phyloP scores from a whole-genome alignment of 306 rosid genomes.

The Sindora glabra region DNA sequence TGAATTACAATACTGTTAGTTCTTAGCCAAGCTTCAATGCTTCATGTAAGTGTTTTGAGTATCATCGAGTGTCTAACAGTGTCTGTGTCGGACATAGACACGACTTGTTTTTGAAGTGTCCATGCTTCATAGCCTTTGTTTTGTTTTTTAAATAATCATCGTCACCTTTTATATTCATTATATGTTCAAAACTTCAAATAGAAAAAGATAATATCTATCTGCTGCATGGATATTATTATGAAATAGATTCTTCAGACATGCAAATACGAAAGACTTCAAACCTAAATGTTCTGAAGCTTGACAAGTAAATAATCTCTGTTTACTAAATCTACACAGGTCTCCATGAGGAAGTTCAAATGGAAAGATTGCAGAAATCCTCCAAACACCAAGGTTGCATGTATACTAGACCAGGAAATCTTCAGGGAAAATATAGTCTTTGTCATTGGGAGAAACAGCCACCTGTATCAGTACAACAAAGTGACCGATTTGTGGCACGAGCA shows the following conservation, averaged over 20 bases:
- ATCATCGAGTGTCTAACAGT: too few species aligned
- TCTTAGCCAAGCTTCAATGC: too few species aligned
- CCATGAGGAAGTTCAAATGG: constrained; percentile 80
- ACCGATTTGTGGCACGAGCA: constrained; percentile 88
- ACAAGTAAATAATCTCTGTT: neutral
- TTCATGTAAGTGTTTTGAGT: too few species aligned
- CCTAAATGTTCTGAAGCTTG: neutral
- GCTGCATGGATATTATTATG: neutral
- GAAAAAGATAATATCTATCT: neutral
- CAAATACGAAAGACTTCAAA: neutral
- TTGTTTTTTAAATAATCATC: neutral
- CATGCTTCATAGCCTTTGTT: neutral
- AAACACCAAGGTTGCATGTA: constrained; percentile 48
- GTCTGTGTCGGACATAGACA: too few species aligned
- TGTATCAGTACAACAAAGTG: constrained; percentile 90
- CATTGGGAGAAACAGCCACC: constrained; percentile 63
- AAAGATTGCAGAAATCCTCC: constrained; percentile 75
- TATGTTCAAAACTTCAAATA: neutral
- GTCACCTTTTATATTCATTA: neutral
- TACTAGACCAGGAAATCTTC: constrained; percentile 71
- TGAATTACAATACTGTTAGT: too few species aligned
- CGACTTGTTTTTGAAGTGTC: too few species aligned
- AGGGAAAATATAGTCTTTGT: constrained; percentile 80
- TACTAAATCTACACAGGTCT: constrained; percentile 48
- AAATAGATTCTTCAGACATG: neutral